Conservation (phyloP, 2,329 filamentous ascomycete genomes). For the Paecilomyces fulvus region DNA sequence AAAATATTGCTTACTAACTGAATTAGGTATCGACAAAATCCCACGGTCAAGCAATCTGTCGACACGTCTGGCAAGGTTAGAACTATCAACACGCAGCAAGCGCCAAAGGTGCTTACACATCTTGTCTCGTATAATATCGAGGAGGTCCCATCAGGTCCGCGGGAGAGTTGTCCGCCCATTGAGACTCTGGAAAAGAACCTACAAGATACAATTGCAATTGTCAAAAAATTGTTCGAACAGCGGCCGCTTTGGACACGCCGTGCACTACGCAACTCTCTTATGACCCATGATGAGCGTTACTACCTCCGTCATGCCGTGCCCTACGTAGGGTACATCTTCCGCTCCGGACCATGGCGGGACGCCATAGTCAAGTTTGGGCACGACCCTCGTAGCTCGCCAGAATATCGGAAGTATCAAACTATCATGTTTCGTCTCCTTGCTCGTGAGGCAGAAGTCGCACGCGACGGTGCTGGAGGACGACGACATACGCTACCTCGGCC, state of each 20-base stretch:
- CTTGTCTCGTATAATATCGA: conserved; percentile 55
- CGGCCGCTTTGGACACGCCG: conserved; percentile 83
- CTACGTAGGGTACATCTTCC: conserved; percentile 86
- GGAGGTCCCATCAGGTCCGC: conserved; percentile 52
- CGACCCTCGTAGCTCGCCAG: conserved; percentile 70
- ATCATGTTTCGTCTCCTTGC: conserved; percentile 68
- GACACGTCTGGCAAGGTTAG: conserved; percentile 52
- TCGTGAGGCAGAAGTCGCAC: conserved; percentile 22
- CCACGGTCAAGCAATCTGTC: conserved; percentile 57
- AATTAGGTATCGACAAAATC: conserved; percentile 75
- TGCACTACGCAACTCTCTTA: conserved; percentile 65
- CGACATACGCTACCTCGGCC: conserved; percentile 19
- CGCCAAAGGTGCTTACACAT: conserved; percentile 51
- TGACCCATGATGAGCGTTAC: conserved; percentile 41
- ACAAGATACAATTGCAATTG: conserved; percentile 53
- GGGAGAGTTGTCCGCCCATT: conserved; percentile 47
- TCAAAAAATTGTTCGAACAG: conserved; percentile 59
- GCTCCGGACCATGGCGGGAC: conserved; percentile 85
- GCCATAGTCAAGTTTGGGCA: conserved; percentile 76
- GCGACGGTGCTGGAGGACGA: conserved; percentile 22
- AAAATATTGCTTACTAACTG: conserved; percentile 1
- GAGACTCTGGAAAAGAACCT: conserved; percentile 48
- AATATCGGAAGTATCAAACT: conserved; percentile 78
- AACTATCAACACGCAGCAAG: conserved; percentile 49
- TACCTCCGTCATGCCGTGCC: conserved; percentile 66